Conservation (phyloP, 306 rosid species). For the Prunus mongolica region DNA sequence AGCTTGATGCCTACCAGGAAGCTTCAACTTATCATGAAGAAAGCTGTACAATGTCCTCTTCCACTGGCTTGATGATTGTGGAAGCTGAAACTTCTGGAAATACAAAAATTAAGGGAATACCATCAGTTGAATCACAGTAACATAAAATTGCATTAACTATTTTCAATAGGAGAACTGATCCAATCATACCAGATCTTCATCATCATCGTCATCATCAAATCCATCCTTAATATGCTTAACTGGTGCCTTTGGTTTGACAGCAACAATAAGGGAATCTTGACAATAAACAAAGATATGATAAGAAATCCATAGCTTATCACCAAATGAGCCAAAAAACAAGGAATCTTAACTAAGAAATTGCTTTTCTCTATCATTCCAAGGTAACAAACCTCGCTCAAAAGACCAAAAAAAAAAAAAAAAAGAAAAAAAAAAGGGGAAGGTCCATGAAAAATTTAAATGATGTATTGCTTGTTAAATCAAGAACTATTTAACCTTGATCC, state of each 20-base stretch:
- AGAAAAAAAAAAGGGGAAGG: neutral
- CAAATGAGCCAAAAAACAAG: neutral
- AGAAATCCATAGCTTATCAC: neutral
- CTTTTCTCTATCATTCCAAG: neutral
- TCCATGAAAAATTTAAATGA: neutral
- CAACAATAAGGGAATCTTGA: constrained; percentile 76
- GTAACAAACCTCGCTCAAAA: neutral
- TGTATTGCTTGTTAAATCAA: neutral
- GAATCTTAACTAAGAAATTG: neutral
- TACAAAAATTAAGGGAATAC: constrained; percentile 24
- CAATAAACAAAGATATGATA: constrained; percentile 11
- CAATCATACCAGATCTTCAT: constrained; percentile 75
- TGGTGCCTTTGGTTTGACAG: constrained; percentile 92
- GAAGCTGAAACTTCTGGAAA: constrained; percentile 83
- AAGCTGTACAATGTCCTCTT: constrained; percentile 69
- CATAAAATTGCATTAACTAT: constrained; percentile 3
- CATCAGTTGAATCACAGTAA: neutral
- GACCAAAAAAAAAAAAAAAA: neutral
- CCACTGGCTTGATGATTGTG: constrained; percentile 77
- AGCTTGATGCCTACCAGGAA: constrained; percentile 59
- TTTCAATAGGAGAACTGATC: constrained; percentile 13
- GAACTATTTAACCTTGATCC: neutral
- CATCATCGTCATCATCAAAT: constrained; percentile 64
- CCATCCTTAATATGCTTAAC: constrained; percentile 44
- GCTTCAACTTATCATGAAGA: constrained; percentile 80